Base-by-base conservation (phyloP, 2,329 filamentous ascomycete genomes). In the Colletotrichum neosansevieriae region DNA sequence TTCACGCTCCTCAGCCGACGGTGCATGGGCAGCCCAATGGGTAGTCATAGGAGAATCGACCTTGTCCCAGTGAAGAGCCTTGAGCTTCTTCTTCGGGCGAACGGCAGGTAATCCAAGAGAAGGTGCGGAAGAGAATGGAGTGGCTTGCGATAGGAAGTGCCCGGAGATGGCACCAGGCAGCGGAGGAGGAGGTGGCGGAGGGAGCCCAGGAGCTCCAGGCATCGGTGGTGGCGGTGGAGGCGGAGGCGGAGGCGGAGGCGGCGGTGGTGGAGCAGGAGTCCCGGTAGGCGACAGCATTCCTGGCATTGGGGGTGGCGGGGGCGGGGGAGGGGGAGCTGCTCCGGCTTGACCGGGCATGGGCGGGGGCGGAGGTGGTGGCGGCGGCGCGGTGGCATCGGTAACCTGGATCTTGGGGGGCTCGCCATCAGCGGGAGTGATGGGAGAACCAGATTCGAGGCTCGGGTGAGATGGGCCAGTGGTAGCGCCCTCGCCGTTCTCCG, bases 1-100 rank as follows among this genome's bases (percentile, higher is more conserved):
- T 81, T 99, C 96, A 76, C 94, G 93, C 70, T 92, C 92, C 77
- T 97, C 91, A 4, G 90, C 88, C n/a, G 93, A 97, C 5, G 93
- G 92, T 34, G 92, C 89, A 78, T 97, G 94, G 7, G 89, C 87
- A 38, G 94, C 94, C 95, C 95, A 98, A 74, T 98, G 93, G 61
- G 95, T 98, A 58, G 94, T 92, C 77, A 96, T 90, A 21, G 94
- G 93, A 60, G 92, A 88, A 80, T 99, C 96, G 62, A 99, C 94
- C 84, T 98, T 98, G 82, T 99, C 96, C 95, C 96, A 98, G 83
- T 99, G 96, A 73, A 99, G 86, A 67, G 95, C 95, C 89, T 99
- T 99, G 80, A 99, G 93, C 86, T 98, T 99, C 89, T 97, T 98
- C 88, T 98, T 98, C 21, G 96, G 94, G 74, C 95, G 86, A 59